Evolutionary conservation across 2,329 filamentous ascomycete genomes (phyloP), one percentile per base, ranked within the genome.

Genomic region (Rutstroemia sp.): DNA sequence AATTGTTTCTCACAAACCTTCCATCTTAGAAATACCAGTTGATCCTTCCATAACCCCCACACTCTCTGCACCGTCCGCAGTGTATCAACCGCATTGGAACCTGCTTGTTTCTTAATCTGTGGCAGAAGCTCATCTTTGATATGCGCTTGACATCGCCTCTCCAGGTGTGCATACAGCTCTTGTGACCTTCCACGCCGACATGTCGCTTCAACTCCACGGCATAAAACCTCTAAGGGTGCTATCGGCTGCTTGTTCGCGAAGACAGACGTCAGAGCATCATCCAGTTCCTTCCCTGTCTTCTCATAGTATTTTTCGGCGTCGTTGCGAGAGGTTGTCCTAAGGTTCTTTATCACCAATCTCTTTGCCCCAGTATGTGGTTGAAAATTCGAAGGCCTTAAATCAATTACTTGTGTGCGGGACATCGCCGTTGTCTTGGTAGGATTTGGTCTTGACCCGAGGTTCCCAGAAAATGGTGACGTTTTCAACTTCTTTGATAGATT

Each of bases 311-410:
- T 79, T 60, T 88, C 83, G 19, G 88, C 81, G 64, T 90, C 82
- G 77, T 52, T 73, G 67, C 41, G 72, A 69, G 57, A 79, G 74
- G 78, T 78, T 1, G 81, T 79, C 58, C 87, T 84, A 61, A 96
- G 79, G 70, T 96, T 97, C 80, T 96, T 96, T 66, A 99, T 89
- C n/a, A 92, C 82, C 47, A 99, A 80, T 72, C 87, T 92, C 77
- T 87, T 92, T 19, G 90, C 85, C 34, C 90, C 91, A 10, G 79
- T 77, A 66, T 89, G 83, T 12, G 90, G 85, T 63, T 87, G 88
- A 68, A 92, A 89, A 45, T 65, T 66, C 37, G 66, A 65, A 2
- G 56, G 58, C 4, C 61, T 55, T 14, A 68, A 52, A 27, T 67
- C 66, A 27, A 67, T 58, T 12, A 60, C 56, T 23, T 53, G 62